Base-by-base conservation (phyloP, 1,284 basidiomycete species). In the Psilocybe mexicana region DNA sequence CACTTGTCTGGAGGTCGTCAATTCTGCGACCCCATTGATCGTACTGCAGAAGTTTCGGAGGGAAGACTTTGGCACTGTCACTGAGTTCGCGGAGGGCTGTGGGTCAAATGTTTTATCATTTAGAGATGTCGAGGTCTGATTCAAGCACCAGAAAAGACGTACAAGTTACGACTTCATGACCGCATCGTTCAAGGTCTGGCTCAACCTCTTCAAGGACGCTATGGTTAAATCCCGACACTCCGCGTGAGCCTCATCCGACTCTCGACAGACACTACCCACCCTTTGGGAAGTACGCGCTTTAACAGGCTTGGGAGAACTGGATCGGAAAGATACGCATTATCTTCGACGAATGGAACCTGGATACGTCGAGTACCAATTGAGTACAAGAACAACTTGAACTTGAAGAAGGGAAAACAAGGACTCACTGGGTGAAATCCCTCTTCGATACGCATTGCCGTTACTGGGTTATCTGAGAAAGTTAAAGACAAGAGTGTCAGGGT, bases 1-100 rank as follows among this genome's bases (percentile, higher is more conserved):
- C 86, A 11, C 84, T 86, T 0, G 86, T 89, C 49, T 85, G 76
- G 0, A 92, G 77, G 1, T 74, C 70, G 67, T 91, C 88, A 3
- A 90, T 72, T 7, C 87, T 79, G 45, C 76, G 76, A 0, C 87
- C 88, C 84, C 84, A 90, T 61, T 88, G 83, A 63, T 89, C 76
- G 64, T 89, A 90, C 67, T 90, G 88, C 0, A 77, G 76, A 23
- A 90, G 67, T 11, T 69, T 74, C 0, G 87, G 85, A 24, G 79
- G 79, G 1, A 70, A 67, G 0, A 79, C 73, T 26, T 74, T 76
- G 18, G 63, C 66, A 43, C 76, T 76, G 2, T 67, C 65, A 25
- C 77, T 78, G 43, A 87, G 65, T 4, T 72, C 69, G 30, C 84
- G 80, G 50, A 87, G 73, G 24, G 71, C 86, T 85, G 43, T n/a